Base-by-base conservation (phyloP, 2,329 filamentous ascomycete species). In the Chaetomiaceae sp. region DNA sequence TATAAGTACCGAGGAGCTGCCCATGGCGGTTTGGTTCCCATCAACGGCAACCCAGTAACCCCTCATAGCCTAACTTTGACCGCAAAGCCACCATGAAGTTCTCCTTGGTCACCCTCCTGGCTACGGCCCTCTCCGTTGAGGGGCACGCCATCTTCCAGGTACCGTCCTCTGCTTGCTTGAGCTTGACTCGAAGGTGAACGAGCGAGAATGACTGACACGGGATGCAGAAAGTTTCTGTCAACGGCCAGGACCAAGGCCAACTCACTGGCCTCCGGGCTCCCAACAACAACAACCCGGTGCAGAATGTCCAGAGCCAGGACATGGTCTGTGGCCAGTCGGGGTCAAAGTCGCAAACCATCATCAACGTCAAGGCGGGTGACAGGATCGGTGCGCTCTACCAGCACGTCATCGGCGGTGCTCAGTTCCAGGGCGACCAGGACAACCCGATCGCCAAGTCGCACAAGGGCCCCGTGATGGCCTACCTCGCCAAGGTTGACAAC, bases 401-500 rank as follows among this genome's bases (percentile, higher is more conserved):
- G 37, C 78, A 81, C 60, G 69, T 80, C 46, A 74, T 81, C 51
- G 78, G 78, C 48, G 78, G 78, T 43, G 69, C 73, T 7, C 76
- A 81, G 64, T 72, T 69, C 58, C 48, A 75, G 40, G 70, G 70
- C 57, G 76, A 78, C 67, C 65, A 67, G 2, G 77, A 78, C 64
- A 73, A 79, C 66, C 78, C 77, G 48, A 80, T 82, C 59, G 78
- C 78, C 29, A 66, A 71, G 51, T 75, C 73, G 11, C 78, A 81
- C 67, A 78, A 78, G 64, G 78, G 78, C 0, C 78, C 79, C 2
- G 68, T 81, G 36, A 74, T 77, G 43, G 73, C 75, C 2, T 80
- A 79, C 66, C 69, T 80, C 21, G 73, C 75, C 41, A 77, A 78
- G 64, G 78, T 81, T 3, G 68, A 73, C 61, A 73, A 78, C 58